Evolutionary conservation across 1,284 basidiomycete genomes (phyloP).

Genomic region (Ustilago lituana): DNA sequence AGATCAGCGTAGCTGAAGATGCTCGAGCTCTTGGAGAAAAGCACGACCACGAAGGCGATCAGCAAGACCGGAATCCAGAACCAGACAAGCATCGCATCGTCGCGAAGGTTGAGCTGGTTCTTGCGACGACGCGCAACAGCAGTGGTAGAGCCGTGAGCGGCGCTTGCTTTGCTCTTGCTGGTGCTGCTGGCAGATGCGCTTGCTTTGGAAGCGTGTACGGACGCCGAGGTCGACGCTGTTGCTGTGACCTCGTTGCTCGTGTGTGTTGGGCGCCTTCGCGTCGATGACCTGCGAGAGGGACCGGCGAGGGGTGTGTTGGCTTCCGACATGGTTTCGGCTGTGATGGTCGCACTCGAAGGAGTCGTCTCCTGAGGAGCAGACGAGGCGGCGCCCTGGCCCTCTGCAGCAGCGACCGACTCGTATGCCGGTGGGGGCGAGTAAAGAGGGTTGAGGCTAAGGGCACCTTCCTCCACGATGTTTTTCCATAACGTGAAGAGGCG

Average conservation of each 20-base stretch:
- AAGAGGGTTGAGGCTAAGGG: constrained; percentile 51
- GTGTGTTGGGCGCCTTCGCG: constrained; percentile 17
- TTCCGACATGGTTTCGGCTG: constrained; percentile 10
- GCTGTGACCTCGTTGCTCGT: constrained; percentile 52
- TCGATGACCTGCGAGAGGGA: constrained; percentile 27
- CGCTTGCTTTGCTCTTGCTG: constrained; percentile 19
- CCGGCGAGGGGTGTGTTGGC: constrained; percentile 36
- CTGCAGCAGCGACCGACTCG: constrained; percentile 41
- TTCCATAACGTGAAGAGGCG: constrained; percentile 50
- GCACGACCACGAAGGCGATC: constrained; percentile 66
- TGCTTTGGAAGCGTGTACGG: constrained; percentile 27
- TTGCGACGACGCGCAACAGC: constrained; percentile 34
- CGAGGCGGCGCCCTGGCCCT: constrained; percentile 1
- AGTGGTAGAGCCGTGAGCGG: constrained; percentile 6
- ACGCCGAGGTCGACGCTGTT: constrained; percentile 3
- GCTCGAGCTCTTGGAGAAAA: constrained; percentile 55
- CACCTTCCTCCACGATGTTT: constrained; percentile 57
- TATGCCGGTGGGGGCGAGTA: constrained; percentile 56
- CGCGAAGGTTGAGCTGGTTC: constrained; percentile 65
- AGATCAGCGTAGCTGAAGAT: constrained; percentile 58
- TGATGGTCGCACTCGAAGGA: not conserved
- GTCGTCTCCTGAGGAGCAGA: not conserved
- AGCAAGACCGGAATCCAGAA: constrained; percentile 91
- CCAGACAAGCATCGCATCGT: constrained; percentile 88
- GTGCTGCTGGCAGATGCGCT: not conserved